A percentile compares a stretch with the other conserved stretches of the same genome.
These are phyloP conservation scores for Protomyces inundatus DNA, from an alignment of 1,139 yeast genomes.

Conservation along the genomic window DNA sequence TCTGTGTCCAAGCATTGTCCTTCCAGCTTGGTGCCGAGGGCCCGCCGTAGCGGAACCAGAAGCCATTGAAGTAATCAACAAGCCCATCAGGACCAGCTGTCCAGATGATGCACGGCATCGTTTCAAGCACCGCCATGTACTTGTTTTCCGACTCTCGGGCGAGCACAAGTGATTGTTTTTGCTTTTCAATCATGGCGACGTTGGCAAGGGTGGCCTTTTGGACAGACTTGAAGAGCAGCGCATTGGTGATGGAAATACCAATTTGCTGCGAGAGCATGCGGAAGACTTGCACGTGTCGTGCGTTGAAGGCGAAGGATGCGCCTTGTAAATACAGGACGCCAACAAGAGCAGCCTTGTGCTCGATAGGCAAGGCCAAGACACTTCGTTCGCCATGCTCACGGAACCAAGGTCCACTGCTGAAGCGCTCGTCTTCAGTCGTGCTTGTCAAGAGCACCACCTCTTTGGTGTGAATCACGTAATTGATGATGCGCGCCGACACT, in stretches of 20 bases:
- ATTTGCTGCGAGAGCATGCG: slow-evolving; percentile 31
- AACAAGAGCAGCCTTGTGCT: slow-evolving; percentile 28
- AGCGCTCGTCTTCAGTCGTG: slow-evolving; percentile 28
- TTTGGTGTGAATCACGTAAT: slow-evolving; percentile 29
- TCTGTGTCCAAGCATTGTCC: slow-evolving; percentile 27
- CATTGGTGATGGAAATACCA: slow-evolving; percentile 32
- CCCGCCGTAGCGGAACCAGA: slow-evolving; percentile 31
- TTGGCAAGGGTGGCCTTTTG: slow-evolving; percentile 33
- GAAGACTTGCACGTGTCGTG: slow-evolving; percentile 31
- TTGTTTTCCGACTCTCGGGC: slow-evolving; percentile 32
- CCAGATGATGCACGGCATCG: slow-evolving; percentile 33
- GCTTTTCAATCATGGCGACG: slow-evolving; percentile 32
- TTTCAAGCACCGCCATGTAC: slow-evolving; percentile 32
- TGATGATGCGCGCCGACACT: slow-evolving; percentile 26
- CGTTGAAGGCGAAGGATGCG: slow-evolving; percentile 29
- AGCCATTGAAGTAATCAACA: slow-evolving; percentile 31
- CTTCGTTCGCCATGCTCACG: slow-evolving; percentile 27
- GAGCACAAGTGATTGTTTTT: slow-evolving; percentile 29
- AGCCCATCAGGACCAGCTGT: slow-evolving; percentile 28
- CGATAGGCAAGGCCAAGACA: slow-evolving; percentile 29
- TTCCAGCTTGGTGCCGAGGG: slow-evolving; percentile 30
- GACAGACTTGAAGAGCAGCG: slow-evolving; percentile 31
- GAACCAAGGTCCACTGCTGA: slow-evolving; percentile 28
- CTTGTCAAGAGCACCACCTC: slow-evolving; percentile 28
- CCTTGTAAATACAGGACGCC: slow-evolving; percentile 33